A percentile compares a stretch with the other conserved stretches of the same genome.
phyloP scores from a whole-genome alignment of 192 early-diverging fungal species.

The Powellomyces hirtus region DNA sequence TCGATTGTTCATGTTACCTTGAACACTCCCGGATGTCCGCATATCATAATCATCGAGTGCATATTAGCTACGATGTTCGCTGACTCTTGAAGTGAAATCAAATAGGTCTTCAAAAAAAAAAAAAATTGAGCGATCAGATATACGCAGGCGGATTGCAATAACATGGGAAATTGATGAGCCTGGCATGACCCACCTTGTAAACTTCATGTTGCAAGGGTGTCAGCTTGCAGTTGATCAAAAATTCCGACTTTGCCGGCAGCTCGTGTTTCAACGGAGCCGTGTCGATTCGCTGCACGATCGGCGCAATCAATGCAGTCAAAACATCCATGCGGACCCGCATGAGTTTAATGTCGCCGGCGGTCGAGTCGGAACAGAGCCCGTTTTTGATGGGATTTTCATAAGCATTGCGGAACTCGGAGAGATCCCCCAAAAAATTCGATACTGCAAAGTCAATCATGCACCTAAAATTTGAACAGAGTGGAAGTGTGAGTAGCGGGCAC shows the following conservation, averaged over 20 bases:
- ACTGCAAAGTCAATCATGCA: slow-evolving; percentile 75
- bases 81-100: too few relatives aligned
- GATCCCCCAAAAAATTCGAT: slow-evolving; percentile 58
- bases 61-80: not conserved
- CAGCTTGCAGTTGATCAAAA: slow-evolving; percentile 62
- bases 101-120: too few relatives aligned
- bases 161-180: not conserved
- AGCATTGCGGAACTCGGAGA: slow-evolving; percentile 49
- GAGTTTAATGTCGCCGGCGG: slow-evolving; percentile 8
- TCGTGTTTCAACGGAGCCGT: slow-evolving; percentile 32
- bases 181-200: slow-evolving; percentile 45
- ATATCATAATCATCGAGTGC: not conserved
- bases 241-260: slow-evolving; percentile 72
- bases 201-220: slow-evolving; percentile 52
- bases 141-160: too few relatives aligned
- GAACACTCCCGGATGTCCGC: slow-evolving; percentile 16
- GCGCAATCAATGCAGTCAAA: slow-evolving; percentile 9
- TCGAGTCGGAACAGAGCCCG: slow-evolving; percentile 22
- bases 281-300: slow-evolving; percentile 18
- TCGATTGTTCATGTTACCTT: not conserved
- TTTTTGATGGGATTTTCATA: slow-evolving; percentile 42
- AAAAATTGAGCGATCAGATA: too few relatives aligned
- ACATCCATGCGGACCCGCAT: slow-evolving; percentile 4
- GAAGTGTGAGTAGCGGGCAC: too few relatives aligned
- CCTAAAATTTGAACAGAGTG: too few relatives aligned